Percentiles rank a stretch among this genome's conserved stretches.
Conservation (phyloP, 176 grass and related monocot genomes). For the Triticum urartu region DNA sequence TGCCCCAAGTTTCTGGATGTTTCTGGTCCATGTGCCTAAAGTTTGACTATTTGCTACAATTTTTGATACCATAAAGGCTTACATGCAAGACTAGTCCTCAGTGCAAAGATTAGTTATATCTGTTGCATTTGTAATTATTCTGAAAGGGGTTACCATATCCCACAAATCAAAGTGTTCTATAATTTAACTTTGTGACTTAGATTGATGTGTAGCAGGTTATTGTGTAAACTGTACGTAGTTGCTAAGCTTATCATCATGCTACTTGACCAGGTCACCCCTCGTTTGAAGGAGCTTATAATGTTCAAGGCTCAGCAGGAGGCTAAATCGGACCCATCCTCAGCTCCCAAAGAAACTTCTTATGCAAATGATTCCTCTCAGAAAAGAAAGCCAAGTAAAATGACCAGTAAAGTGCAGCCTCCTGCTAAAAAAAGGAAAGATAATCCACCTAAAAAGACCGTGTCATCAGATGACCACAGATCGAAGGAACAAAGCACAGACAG, state of each 20-base stretch:
- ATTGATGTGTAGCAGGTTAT: neutral
- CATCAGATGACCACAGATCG: conserved; percentile 36
- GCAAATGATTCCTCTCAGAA: conserved; percentile 59
- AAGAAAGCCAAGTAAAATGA: conserved; percentile 71
- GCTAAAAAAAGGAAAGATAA: conserved; percentile 76
- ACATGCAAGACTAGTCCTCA: neutral
- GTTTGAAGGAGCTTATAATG: conserved; percentile 76
- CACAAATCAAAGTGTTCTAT: neutral
- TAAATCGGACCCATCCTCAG: conserved; percentile 47
- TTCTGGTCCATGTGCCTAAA: neutral
- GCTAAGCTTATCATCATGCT: neutral
- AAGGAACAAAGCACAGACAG: conserved; percentile 34
- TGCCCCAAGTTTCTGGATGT: neutral
- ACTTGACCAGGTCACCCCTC: conserved; percentile 63
- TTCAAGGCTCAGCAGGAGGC: conserved; percentile 80
- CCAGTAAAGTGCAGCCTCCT: conserved; percentile 56
- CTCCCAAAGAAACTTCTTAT: conserved; percentile 40
- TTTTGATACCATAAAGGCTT: conserved; percentile 8
- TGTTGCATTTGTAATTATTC: neutral
- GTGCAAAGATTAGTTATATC: neutral
- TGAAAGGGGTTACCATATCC: neutral
- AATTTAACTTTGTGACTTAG: neutral
- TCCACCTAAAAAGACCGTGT: conserved; percentile 30
- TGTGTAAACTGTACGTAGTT: neutral
- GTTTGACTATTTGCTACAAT: neutral